Evolutionary conservation across 2,329 filamentous ascomycete species (phyloP), one percentile per base, ranked within the genome.

Genomic region (Monilinia fructicola): DNA sequence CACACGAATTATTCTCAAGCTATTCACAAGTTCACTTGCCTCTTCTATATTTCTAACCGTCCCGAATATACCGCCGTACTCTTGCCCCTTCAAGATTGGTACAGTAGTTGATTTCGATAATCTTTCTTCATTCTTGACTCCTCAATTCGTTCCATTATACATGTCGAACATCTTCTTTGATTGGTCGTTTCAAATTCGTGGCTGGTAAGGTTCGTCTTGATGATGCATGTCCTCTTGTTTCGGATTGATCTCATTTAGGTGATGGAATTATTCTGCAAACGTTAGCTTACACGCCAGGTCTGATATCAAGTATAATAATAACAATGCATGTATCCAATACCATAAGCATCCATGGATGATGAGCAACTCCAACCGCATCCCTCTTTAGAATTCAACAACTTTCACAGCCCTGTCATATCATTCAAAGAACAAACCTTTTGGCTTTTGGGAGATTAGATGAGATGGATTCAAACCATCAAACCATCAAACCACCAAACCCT

Each of bases 211-310:
- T 60, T 60, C 44, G 23, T 23, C 31, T 38, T 14, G 31, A 54
- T 54, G 52, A 54, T 54, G 28, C 28, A 48, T 21, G 10, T 48
- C 38, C 55, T 21, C 40, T 46, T 26, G 18, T 46, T 26, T 35
- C 55, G 46, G 55, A 48, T 59, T 59, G 55, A 59, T 48, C 55
- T 59, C 3, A 46, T 48, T 23, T 28, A 9, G 40, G 3, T 48
- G 56, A 48, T 48, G 14, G 58, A 60, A 50, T 60, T 28, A 60
- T 60, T 60, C 23, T 38, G 58, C n/a, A 60, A 60, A 60, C 58
- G 9, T 50, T 60, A 60, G 58, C 58, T 26, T 60, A 38, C 14
- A n/a, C 26, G 26, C 58, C 58, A 50, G 44, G 44, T 38, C 16
- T 42, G 40, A 40, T 40, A 14, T 9, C 12, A 42, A 16, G 40